Base-by-base conservation (phyloP, 176 grass and related monocot genomes). In the Typha latifolia region DNA sequence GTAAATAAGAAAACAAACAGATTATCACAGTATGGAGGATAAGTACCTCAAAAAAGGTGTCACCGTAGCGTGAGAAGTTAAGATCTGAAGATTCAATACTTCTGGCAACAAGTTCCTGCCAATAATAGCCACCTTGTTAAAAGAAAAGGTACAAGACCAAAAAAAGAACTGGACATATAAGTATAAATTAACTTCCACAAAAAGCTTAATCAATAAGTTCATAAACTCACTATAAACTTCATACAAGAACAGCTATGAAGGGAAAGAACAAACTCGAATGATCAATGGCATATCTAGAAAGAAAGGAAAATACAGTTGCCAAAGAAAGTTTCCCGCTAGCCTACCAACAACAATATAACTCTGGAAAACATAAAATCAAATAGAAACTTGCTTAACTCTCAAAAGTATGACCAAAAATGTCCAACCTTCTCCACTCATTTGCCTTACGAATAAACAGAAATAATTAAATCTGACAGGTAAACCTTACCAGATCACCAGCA, bases 51-150 rank as follows among this genome's bases (percentile, higher is more conserved):
- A 96, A 96, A 77, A 96, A 89, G 56, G 92, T 96, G 80, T 96
- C 92, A 62, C 92, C 92, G 62, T 96, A 96, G 71, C 92, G 88
- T 71, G 87, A 88, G 80, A 88, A 96, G 85, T 96, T 96, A 74
- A 96, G 92, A 78, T 96, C 88, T 50, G 87, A 91, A 43, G 92
- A 96, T 82, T 96, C 92, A 1, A 96, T 83, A 65, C 78, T 86
- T 83, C 86, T 96, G 61, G 88, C 92, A 72, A 96, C 73, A 96
- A 91, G 87, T 91, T 96, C 91, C 91, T 96, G 71, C 6, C 15
- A 72, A 47, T 9, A 12, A 76, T 57, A 70, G 26, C 24, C 20
- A 31, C 14, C 57, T 77, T 32, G 59, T 66, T 71, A n/a, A 47
- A 16, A 82, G 43, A 51, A 8, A 12, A 32, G 34, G 4, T 37